A percentile compares a stretch with the other conserved stretches of the same genome.
phyloP scores from a whole-genome alignment of 192 early-diverging fungal species.

The Chytriomyces sp. region DNA sequence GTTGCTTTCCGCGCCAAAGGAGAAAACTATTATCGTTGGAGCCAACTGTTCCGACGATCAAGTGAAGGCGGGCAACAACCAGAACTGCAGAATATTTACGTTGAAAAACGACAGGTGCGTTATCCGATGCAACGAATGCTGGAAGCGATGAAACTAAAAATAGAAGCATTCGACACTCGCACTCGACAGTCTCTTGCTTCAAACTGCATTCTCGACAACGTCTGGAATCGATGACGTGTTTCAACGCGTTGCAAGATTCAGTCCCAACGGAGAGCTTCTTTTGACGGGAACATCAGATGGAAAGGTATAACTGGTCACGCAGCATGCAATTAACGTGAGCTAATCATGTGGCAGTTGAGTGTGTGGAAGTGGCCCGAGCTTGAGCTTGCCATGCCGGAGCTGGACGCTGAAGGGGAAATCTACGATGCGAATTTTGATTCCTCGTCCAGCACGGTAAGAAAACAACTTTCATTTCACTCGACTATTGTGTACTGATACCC shows the following conservation, averaged over 20 bases:
- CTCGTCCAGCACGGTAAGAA: slow-evolving; percentile 39
- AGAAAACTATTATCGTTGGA: slow-evolving; percentile 66
- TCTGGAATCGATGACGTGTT: slow-evolving; percentile 12
- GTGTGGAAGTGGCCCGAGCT: slow-evolving; percentile 71
- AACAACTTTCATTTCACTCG: not conserved
- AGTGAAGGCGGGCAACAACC: slow-evolving; percentile 73
- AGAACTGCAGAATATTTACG: slow-evolving; percentile 80
- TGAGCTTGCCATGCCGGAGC: slow-evolving; percentile 48
- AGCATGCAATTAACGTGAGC: not conserved
- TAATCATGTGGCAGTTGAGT: slow-evolving; percentile 35
- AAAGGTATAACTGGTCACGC: slow-evolving; percentile 48
- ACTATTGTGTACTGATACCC: not conserved
- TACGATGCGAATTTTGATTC: slow-evolving; percentile 71
- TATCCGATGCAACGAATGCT: not conserved
- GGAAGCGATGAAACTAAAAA: no score
- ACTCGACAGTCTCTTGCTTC: slow-evolving; percentile 22
- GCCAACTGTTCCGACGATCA: slow-evolving; percentile 70
- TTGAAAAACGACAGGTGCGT: slow-evolving; percentile 58
- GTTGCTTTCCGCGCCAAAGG: slow-evolving; percentile 43
- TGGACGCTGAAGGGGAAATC: slow-evolving; percentile 66
- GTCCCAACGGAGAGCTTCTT: slow-evolving; percentile 66
- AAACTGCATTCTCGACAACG: slow-evolving; percentile 25
- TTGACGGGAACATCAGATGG: slow-evolving; percentile 76
- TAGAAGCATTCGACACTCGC: not conserved
- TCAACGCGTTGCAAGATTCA: slow-evolving; percentile 69